These are phyloP conservation scores for Cyclostephanos invisitatus DNA, from an alignment of 108 stramenopile genomes.

Conservation along the genomic window DNA sequence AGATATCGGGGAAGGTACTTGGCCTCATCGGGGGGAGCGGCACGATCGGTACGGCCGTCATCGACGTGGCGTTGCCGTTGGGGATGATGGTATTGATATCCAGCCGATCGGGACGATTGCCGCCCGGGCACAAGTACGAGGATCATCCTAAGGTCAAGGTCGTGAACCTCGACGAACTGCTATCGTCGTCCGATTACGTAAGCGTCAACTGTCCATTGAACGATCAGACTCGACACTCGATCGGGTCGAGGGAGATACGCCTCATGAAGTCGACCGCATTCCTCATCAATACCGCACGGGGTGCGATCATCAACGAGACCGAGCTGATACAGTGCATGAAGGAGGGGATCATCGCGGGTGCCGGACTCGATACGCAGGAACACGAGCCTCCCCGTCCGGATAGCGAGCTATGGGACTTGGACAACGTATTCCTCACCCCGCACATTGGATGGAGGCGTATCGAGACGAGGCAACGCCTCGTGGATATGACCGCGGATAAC, in stretches of 20 bases:
- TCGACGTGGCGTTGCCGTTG: conserved; percentile 78
- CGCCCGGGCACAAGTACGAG: conserved; percentile 58
- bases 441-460: conserved; percentile 91
- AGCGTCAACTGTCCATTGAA: conserved; percentile 88
- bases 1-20: conserved; percentile 78
- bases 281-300: conserved; percentile 90
- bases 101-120: conserved; percentile 64
- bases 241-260: conserved; percentile 72
- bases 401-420: conserved; percentile 69
- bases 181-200: conserved; percentile 79
- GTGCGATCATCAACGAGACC: conserved; percentile 83
- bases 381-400: conserved; percentile 67
- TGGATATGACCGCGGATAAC: conserved; percentile 86
- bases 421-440: conserved; percentile 80
- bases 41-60: conserved; percentile 83
- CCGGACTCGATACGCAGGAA: conserved; percentile 81
- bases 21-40: conserved; percentile 91
- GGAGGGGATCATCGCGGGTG: conserved; percentile 75
- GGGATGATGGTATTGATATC: conserved; percentile 85
- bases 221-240: conserved; percentile 73
- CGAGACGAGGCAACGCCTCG: conserved; percentile 87
- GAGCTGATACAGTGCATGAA: conserved; percentile 77
- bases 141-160: conserved; percentile 56
- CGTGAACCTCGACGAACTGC: conserved; percentile 57
- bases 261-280: conserved; percentile 87